Conservation (phyloP, 1,284 basidiomycete species). For the Schizophyllum commune region DNA sequence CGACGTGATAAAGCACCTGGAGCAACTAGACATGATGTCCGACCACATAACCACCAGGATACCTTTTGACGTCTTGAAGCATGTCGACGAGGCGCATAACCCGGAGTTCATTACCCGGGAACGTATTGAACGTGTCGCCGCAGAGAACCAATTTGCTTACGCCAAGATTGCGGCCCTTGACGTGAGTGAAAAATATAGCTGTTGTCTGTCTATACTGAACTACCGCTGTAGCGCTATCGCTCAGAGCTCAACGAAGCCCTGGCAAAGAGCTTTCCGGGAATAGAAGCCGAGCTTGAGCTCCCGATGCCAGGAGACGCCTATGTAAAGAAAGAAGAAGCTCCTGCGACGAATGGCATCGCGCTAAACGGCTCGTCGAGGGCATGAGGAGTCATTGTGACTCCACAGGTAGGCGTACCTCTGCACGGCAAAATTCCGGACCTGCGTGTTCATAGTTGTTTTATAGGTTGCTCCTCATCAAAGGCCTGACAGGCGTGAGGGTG, state of each 20-base stretch:
- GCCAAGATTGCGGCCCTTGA: conserved; percentile 75
- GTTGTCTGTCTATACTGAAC: neutral
- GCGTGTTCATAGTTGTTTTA: too few relatives aligned
- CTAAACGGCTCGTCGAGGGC: neutral
- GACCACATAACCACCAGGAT: conserved; percentile 53
- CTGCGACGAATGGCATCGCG: neutral
- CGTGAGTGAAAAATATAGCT: conserved; percentile 31
- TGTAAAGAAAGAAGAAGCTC: neutral
- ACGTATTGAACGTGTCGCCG: conserved; percentile 67
- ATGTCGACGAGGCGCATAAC: conserved; percentile 72
- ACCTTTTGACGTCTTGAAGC: conserved; percentile 62
- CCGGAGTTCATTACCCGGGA: conserved; percentile 75
- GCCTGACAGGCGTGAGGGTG: too few relatives aligned
- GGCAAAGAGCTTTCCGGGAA: conserved; percentile 52
- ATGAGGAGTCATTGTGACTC: neutral
- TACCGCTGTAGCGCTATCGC: conserved; percentile 42
- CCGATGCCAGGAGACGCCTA: neutral
- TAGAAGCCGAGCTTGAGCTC: conserved; percentile 18
- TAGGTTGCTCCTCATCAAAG: too few relatives aligned
- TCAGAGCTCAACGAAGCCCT: conserved; percentile 50
- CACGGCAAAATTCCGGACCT: too few relatives aligned
- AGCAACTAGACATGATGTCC: conserved; percentile 56
- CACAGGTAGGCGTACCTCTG: neutral
- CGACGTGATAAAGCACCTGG: conserved; percentile 59
- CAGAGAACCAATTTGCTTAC: conserved; percentile 85